Percentiles rank a stretch among this genome's conserved stretches.
These are phyloP conservation scores for Aspergillus novofumigatus DNA, from an alignment of 2,329 filamentous ascomycete genomes.

Conservation along the genomic window DNA sequence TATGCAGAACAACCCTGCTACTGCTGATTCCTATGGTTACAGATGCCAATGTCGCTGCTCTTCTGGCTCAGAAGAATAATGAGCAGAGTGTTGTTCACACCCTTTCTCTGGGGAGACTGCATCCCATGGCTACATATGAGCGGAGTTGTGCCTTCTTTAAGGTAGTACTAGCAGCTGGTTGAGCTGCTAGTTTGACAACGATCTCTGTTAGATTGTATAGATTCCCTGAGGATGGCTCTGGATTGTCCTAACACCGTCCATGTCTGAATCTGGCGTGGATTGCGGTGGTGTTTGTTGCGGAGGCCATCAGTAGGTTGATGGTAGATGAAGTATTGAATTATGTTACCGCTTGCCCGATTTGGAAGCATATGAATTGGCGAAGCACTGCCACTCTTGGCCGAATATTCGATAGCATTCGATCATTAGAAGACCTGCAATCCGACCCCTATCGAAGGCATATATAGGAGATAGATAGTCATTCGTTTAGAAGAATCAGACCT, in stretches of 20 bases:
- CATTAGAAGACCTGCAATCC: too few relatives aligned
- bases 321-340: too few relatives aligned
- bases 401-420: too few relatives aligned
- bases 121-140: not conserved
- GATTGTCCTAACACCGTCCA: not conserved
- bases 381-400: too few relatives aligned
- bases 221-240: not conserved
- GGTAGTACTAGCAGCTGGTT: not conserved
- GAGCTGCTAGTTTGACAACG: not conserved
- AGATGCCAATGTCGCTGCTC: not conserved
- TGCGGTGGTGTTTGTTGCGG: too few relatives aligned
- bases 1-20: not conserved
- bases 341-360: too few relatives aligned
- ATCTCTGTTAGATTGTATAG: not conserved
- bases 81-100: not conserved
- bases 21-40: not conserved
- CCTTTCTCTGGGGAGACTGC: not conserved
- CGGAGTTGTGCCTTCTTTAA: not conserved
- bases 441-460: too few relatives aligned
- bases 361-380: too few relatives aligned
- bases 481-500: too few relatives aligned
- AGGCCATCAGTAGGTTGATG: not conserved
- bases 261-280: too few relatives aligned
- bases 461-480: too few relatives aligned
- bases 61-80: not conserved